phyloP scores from a whole-genome alignment of 352 stramenopile genomes.

The Globisporangium orthogonon region DNA sequence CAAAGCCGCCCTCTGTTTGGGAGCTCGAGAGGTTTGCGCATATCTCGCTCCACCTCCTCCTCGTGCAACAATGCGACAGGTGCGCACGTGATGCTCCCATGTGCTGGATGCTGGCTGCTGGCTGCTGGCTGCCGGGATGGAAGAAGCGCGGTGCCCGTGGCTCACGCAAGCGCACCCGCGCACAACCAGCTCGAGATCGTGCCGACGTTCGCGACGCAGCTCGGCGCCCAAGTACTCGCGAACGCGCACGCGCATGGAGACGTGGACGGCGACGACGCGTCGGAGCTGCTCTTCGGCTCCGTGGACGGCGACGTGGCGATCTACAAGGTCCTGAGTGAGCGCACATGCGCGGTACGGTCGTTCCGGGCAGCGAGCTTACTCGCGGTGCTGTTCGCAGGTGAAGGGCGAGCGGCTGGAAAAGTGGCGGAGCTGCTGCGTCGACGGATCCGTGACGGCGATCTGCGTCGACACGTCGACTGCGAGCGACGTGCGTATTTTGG shows the following conservation, averaged over 20 bases:
- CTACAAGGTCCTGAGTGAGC: slow-evolving; percentile 31
- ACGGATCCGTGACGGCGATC: slow-evolving; percentile 70
- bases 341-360: too few species aligned
- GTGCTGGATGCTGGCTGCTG: too few species aligned
- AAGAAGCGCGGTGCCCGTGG: neutral
- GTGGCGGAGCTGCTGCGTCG: slow-evolving; percentile 49
- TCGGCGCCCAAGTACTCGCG: slow-evolving; percentile 59
- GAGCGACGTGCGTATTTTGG: slow-evolving; percentile 26
- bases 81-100: neutral
- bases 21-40: neutral
- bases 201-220: slow-evolving; percentile 44
- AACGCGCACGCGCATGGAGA: slow-evolving; percentile 65
- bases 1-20: too few species aligned
- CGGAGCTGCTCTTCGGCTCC: slow-evolving; percentile 64
- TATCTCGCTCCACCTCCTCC: neutral
- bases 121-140: neutral
- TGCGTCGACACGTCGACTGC: slow-evolving; percentile 35
- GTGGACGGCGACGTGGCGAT: slow-evolving; percentile 52
- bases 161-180: neutral
- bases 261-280: slow-evolving; percentile 54
- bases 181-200: slow-evolving; percentile 54
- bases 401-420: slow-evolving; percentile 39
- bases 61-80: neutral
- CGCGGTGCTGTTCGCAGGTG: slow-evolving; percentile 10
- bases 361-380: too few species aligned